These are phyloP conservation scores for Chlorella sp. DNA, from an alignment of 139 green algal genomes.

Conservation along the genomic window DNA sequence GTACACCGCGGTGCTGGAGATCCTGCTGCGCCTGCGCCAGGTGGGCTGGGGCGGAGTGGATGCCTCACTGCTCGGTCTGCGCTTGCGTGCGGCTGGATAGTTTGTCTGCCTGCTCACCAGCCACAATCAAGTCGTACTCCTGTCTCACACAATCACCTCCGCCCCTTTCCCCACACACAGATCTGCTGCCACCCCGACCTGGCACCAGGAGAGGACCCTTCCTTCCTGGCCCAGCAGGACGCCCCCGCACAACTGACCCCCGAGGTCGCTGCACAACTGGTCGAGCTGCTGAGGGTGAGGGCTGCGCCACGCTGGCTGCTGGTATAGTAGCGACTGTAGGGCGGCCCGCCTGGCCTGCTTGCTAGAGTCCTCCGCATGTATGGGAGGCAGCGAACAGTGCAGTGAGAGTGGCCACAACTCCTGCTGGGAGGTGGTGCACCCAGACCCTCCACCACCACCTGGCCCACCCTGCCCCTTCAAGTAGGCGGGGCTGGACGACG, in stretches of 20 bases:
- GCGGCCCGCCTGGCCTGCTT: too few species aligned
- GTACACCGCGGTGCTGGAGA: conserved; percentile 70
- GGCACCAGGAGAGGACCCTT: conserved; percentile 31
- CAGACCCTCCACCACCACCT: too few species aligned
- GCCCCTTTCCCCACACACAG: conserved; percentile 21
- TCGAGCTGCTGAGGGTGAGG: conserved; percentile 40
- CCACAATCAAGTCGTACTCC: too few species aligned
- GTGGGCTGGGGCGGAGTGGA: too few species aligned
- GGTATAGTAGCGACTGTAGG: too few species aligned
- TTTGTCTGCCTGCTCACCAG: too few species aligned
- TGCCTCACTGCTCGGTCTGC: too few species aligned
- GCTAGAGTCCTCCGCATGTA: too few species aligned
- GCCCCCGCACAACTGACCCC: conserved; percentile 9
- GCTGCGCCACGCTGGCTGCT: background rate
- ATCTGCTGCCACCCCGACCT: conserved; percentile 47
- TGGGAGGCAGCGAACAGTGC: background rate
- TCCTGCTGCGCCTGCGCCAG: conserved; percentile 67
- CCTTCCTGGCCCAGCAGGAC: conserved; percentile 17
- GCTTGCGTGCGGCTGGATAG: too few species aligned
- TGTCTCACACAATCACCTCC: background rate
- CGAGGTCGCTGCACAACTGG: conserved; percentile 43
- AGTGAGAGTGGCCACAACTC: background rate
- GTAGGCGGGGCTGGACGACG: conserved; percentile 42
- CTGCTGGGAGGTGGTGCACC: too few species aligned
- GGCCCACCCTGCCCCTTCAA: too few species aligned